Percentiles rank a stretch among this genome's conserved stretches.
These are phyloP conservation scores for Fusarium praegraminearum DNA, from an alignment of 2,329 filamentous ascomycete genomes.

Conservation along the genomic window DNA sequence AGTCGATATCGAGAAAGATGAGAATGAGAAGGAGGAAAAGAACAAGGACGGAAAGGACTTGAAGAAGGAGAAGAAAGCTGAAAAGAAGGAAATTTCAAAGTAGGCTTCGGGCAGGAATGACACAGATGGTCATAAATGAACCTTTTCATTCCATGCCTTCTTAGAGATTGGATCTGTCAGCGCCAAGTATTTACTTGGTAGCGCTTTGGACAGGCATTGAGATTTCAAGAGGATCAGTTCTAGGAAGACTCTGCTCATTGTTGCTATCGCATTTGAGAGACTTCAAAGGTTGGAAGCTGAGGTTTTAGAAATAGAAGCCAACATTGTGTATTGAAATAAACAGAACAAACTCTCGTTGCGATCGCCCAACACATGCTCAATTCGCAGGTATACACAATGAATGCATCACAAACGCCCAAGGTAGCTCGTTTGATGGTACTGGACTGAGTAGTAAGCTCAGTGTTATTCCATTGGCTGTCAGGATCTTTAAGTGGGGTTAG, in stretches of 20 bases:
- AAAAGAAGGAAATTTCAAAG: conserved; percentile 21
- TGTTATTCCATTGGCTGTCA: conserved; percentile 25
- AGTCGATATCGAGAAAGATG: background rate
- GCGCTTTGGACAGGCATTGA: conserved; percentile 16
- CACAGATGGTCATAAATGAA: background rate
- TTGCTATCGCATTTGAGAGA: conserved; percentile 19
- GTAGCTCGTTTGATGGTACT: background rate
- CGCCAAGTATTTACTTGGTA: background rate
- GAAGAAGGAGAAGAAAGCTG: conserved; percentile 9
- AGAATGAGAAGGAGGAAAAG: background rate
- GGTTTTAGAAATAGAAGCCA: background rate
- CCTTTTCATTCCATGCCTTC: conserved; percentile 8
- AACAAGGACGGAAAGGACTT: background rate
- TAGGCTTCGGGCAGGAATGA: background rate
- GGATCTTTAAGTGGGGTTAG: conserved; percentile 1
- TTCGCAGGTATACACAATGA: background rate
- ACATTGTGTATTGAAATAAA: background rate
- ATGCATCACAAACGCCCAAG: background rate
- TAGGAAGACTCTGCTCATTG: conserved; percentile 13
- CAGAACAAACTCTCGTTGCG: background rate
- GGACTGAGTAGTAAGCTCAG: background rate
- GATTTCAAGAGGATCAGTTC: conserved; percentile 7
- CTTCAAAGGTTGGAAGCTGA: background rate
- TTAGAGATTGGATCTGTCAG: conserved; percentile 23
- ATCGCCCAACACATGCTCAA: background rate